Conservation (phyloP, 129 eudicot genomes). For the Pseudognaphalium luteoalbum region DNA sequence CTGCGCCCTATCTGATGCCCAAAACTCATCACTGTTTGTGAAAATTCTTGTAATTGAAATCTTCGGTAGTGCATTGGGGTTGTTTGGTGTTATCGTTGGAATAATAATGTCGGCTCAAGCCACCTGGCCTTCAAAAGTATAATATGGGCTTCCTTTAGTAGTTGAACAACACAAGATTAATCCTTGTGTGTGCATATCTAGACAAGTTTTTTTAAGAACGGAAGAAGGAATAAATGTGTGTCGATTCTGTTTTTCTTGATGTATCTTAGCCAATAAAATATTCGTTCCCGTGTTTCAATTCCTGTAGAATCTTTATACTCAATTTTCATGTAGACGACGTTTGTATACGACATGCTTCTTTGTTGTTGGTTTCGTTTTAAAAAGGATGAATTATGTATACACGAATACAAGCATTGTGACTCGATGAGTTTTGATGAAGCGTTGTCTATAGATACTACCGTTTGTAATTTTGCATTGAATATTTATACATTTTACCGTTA, state of each 20-base stretch:
- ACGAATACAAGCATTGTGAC: background rate
- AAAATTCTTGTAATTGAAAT: constrained; percentile 93
- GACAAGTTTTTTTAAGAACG: constrained; percentile 14
- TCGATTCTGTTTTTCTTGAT: background rate
- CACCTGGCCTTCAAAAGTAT: constrained; percentile 76
- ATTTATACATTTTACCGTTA: too few species aligned
- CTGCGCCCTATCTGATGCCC: constrained; percentile 88
- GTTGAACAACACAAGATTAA: constrained; percentile 21
- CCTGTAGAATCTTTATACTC: background rate
- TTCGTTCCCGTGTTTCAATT: background rate
- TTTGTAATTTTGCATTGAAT: too few species aligned
- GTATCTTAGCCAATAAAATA: background rate
- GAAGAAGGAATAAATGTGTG: constrained; percentile 23
- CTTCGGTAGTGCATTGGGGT: constrained; percentile 85
- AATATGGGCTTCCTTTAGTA: constrained; percentile 3
- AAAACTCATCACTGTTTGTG: constrained; percentile 86
- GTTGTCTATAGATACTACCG: background rate
- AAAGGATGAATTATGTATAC: background rate
- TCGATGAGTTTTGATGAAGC: background rate
- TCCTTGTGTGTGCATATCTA: constrained; percentile 26
- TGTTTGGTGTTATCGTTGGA: constrained; percentile 92
- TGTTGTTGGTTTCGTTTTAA: background rate
- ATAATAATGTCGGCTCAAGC: constrained; percentile 99
- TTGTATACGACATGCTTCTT: background rate
- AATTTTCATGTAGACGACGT: background rate